A percentile compares a stretch with the other conserved stretches of the same genome.
phyloP scores from a whole-genome alignment of 306 rosid species.

The Morella rubra region DNA sequence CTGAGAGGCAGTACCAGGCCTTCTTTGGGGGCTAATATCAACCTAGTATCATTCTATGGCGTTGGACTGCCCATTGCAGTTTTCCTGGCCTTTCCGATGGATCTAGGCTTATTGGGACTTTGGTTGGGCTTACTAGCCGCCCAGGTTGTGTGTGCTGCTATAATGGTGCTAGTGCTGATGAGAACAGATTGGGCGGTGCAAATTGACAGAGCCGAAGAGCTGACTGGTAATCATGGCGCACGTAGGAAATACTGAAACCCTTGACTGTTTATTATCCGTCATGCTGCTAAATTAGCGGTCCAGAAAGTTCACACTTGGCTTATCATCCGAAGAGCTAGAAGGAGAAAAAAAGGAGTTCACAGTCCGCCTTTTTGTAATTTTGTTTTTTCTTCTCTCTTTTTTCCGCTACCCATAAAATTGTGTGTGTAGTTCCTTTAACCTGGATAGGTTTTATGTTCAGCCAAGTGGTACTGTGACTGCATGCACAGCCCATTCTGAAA shows the following conservation, averaged over 20 bases:
- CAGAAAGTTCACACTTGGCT: neutral
- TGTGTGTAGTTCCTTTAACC: neutral
- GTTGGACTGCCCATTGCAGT: constrained; percentile 33
- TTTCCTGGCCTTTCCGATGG: constrained; percentile 17
- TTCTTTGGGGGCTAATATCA: constrained; percentile 26
- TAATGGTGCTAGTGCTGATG: constrained; percentile 25
- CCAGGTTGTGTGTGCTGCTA: constrained; percentile 22
- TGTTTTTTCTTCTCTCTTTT: too few species aligned
- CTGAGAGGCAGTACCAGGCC: constrained; percentile 44
- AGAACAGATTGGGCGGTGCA: constrained; percentile 35
- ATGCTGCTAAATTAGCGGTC: neutral
- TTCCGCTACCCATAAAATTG: neutral
- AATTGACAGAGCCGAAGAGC: constrained; percentile 26
- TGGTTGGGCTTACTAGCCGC: constrained; percentile 39
- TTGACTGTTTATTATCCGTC: neutral
- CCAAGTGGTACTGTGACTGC: neutral
- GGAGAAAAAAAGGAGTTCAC: too few species aligned
- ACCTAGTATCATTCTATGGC: constrained; percentile 30
- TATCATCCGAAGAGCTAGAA: too few species aligned
- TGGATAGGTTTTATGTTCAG: neutral
- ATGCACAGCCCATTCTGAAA: neutral
- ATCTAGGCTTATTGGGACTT: constrained; percentile 30
- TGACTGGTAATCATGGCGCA: neutral
- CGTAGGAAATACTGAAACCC: neutral
- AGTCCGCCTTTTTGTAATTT: too few species aligned